These are phyloP conservation scores for Ophiostoma sp. DNA, from an alignment of 2,329 filamentous ascomycete genomes.

Conservation along the genomic window DNA sequence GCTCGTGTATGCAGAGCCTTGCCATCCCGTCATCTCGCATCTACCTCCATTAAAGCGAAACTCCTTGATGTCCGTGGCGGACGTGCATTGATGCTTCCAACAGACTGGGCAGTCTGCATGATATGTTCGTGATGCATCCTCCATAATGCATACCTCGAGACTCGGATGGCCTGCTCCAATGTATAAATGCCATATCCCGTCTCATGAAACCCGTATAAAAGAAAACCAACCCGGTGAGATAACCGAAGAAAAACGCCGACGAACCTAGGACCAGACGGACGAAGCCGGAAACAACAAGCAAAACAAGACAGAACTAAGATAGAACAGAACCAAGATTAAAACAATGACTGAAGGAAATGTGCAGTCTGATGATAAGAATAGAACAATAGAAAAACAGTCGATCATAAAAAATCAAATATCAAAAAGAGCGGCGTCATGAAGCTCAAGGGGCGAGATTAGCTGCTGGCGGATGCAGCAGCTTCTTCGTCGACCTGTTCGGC, in stretches of 20 bases:
- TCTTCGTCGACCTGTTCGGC: constrained; percentile 27
- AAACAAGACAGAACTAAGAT: background rate
- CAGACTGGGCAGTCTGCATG: background rate
- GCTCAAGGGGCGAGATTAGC: background rate
- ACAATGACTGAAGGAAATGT: background rate
- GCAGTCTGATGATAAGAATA: background rate
- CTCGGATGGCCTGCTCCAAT: background rate
- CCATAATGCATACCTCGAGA: background rate
- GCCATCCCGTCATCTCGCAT: background rate
- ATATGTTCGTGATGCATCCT: background rate
- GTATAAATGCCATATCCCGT: constrained; percentile 1
- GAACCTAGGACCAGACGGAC: background rate
- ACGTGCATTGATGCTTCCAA: constrained; percentile 1
- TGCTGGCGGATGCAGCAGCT: background rate
- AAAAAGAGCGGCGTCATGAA: background rate
- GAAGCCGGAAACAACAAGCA: background rate
- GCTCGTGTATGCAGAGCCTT: background rate
- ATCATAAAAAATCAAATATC: background rate
- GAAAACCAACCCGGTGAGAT: background rate
- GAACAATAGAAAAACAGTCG: background rate
- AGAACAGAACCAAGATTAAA: background rate
- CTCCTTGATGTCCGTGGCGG: background rate
- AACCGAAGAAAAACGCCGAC: background rate
- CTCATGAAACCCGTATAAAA: background rate
- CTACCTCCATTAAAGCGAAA: background rate